Evolutionary conservation across 345 rosid genomes (phyloP).

Genomic region (Eucalyptus guilfoylei): DNA sequence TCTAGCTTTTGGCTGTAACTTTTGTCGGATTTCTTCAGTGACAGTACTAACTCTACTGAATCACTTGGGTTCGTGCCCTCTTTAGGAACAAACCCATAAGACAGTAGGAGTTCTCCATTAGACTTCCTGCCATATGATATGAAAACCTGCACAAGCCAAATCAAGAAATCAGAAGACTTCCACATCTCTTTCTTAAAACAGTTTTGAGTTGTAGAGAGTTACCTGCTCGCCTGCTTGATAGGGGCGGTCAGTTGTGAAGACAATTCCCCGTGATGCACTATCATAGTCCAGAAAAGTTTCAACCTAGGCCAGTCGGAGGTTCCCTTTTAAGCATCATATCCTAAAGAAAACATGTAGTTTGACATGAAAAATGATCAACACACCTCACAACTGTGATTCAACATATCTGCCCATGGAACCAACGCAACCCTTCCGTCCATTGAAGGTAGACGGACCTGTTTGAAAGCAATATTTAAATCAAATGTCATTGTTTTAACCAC

Average conservation of each 20-base stretch:
- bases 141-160: conserved; percentile 63
- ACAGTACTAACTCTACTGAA: conserved; percentile 69
- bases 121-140: conserved; percentile 94
- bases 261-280: conserved; percentile 76
- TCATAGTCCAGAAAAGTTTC: conserved; percentile 92
- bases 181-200: neutral
- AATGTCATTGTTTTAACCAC: neutral
- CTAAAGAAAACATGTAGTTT: neutral
- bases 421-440: conserved; percentile 89
- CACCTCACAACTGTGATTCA: conserved; percentile 95
- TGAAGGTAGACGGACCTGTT: conserved; percentile 83
- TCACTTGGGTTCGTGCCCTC: conserved; percentile 93
- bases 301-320: conserved; percentile 34
- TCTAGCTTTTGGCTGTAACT: conserved; percentile 73
- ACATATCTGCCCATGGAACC: conserved; percentile 99
- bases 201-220: conserved; percentile 1
- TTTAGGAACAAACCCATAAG: conserved; percentile 89
- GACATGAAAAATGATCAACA: neutral
- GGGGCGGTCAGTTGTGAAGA: conserved; percentile 63
- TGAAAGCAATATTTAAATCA: neutral
- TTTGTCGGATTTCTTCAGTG: conserved; percentile 62
- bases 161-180: neutral
- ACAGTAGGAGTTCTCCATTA: conserved; percentile 81
- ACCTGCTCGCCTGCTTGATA: conserved; percentile 99
- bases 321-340: neutral